phyloP scores from a whole-genome alignment of 2,329 filamentous ascomycete genomes.

The Penicillium sp. region DNA sequence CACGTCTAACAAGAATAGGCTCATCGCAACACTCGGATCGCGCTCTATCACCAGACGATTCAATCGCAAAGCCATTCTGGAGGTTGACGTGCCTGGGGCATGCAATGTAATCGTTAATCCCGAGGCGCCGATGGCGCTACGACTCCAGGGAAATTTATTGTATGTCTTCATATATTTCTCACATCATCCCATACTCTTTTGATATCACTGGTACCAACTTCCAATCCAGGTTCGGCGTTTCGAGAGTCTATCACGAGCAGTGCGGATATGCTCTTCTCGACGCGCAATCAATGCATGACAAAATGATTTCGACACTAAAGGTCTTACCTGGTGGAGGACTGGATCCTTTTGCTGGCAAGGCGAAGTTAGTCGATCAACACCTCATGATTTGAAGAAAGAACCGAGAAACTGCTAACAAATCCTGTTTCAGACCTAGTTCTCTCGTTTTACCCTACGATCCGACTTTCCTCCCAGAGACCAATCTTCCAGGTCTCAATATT shows the following conservation, averaged over 20 bases:
- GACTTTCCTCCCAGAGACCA: conserved; percentile 68
- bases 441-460: conserved; percentile 82
- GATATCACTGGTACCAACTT: background rate
- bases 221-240: conserved; percentile 66
- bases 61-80: conserved; percentile 80
- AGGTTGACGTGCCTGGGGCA: conserved; percentile 82
- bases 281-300: conserved; percentile 70
- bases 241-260: conserved; percentile 83
- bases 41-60: conserved; percentile 71
- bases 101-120: conserved; percentile 86
- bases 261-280: conserved; percentile 83
- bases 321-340: conserved; percentile 59
- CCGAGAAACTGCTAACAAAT: background rate
- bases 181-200: background rate
- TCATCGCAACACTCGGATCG: conserved; percentile 82
- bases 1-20: conserved; percentile 56
- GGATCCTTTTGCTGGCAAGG: conserved; percentile 69
- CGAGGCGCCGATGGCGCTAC: conserved; percentile 82
- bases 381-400: background rate
- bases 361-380: conserved; percentile 57
- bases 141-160: conserved; percentile 86
- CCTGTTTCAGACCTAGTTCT: conserved; percentile 38
- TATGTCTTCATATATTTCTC: conserved; percentile 37
- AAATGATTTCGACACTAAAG: conserved; percentile 68
- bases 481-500: conserved; percentile 60